Percentiles rank a stretch among this genome's conserved stretches.
phyloP scores from a whole-genome alignment of 306 rosid species.

The Rubus idaeus region DNA sequence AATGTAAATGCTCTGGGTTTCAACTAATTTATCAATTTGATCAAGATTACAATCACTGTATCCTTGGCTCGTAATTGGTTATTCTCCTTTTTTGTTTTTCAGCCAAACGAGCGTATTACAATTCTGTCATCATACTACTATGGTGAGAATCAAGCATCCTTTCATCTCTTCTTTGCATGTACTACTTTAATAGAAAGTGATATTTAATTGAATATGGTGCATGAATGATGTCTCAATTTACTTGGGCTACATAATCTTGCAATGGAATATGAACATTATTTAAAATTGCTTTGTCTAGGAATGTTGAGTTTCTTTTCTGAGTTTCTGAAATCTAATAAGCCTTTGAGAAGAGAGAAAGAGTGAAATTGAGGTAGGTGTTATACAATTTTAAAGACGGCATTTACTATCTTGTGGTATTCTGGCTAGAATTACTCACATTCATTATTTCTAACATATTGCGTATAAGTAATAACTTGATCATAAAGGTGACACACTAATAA shows the following conservation, averaged over 20 bases:
- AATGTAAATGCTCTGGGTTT: neutral
- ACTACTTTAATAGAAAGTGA: neutral
- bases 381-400: neutral
- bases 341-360: neutral
- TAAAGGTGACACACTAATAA: neutral
- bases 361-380: neutral
- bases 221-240: neutral
- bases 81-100: slow-evolving; percentile 21
- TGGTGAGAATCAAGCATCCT: slow-evolving; percentile 53
- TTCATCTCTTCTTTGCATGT: neutral
- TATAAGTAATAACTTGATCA: neutral
- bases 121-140: slow-evolving; percentile 86
- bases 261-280: neutral
- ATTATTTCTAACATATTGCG: neutral
- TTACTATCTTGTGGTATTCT: neutral
- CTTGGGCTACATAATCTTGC: neutral
- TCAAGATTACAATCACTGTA: slow-evolving; percentile 14
- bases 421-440: no score
- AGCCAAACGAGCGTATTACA: slow-evolving; percentile 84
- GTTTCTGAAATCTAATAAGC: neutral
- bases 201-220: neutral
- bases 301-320: neutral
- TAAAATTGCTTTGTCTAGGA: neutral
- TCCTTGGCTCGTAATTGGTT: slow-evolving; percentile 9
- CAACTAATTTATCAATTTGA: slow-evolving; percentile 3